A percentile compares a stretch with the other conserved stretches of the same genome.
Conservation (phyloP, 1,284 basidiomycete species). For the Grifola frondosa region DNA sequence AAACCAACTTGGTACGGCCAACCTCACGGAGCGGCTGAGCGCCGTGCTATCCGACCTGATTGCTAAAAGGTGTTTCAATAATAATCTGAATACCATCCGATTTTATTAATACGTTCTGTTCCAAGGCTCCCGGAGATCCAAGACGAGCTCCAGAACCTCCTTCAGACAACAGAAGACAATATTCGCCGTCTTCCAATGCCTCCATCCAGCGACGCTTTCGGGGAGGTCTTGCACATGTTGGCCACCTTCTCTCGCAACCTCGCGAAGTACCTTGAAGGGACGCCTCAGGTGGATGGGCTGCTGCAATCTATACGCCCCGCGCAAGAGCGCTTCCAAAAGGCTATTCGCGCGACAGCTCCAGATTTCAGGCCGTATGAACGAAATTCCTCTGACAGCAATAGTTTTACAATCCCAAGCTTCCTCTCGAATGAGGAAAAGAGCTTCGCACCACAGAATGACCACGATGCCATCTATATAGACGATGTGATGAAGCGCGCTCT, state of each 20-base stretch:
- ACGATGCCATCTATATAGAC: slow-evolving; percentile 48
- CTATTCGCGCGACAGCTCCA: slow-evolving; percentile 55
- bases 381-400: not conserved
- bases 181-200: slow-evolving; percentile 47
- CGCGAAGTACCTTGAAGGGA: slow-evolving; percentile 47
- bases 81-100: not conserved
- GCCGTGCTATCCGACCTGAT: slow-evolving; percentile 36
- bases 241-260: slow-evolving; percentile 47
- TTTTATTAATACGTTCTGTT: not conserved
- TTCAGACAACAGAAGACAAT: slow-evolving; percentile 38
- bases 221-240: slow-evolving; percentile 52
- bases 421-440: slow-evolving; percentile 38
- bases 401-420: slow-evolving; percentile 36
- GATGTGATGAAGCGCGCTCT: slow-evolving; percentile 51
- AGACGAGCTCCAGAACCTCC: slow-evolving; percentile 44
- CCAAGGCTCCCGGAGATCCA: slow-evolving; percentile 63
- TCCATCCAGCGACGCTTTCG: slow-evolving; percentile 53
- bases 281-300: slow-evolving; percentile 47
- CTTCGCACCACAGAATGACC: slow-evolving; percentile 8
- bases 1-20: slow-evolving; percentile 51
- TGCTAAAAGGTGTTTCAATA: slow-evolving; percentile 38
- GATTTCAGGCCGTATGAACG: slow-evolving; percentile 38
- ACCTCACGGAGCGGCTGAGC: slow-evolving; percentile 44
- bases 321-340: slow-evolving; percentile 45
- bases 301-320: slow-evolving; percentile 52